Conservation (phyloP, 2,329 filamentous ascomycete genomes). For the Davidsoniella australis region DNA sequence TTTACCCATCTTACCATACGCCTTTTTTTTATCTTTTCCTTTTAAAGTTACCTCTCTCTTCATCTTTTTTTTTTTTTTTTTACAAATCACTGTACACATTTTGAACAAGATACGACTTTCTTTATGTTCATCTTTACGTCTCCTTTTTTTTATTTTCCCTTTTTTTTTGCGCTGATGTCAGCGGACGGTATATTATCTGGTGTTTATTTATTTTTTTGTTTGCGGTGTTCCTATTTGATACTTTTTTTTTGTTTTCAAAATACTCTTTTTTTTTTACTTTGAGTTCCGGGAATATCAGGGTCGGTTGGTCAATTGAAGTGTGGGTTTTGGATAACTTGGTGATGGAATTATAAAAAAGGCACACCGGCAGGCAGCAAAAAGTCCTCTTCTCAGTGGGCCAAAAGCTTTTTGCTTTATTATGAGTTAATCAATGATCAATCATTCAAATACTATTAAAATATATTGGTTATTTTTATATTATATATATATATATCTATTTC, state of each 20-base stretch:
- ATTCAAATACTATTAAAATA: too few species aligned
- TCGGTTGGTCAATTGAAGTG: not conserved
- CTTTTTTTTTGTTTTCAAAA: not conserved
- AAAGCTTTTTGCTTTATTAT: too few species aligned
- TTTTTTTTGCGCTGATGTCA: not conserved
- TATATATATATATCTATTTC: too few species aligned
- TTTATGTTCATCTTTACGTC: not conserved
- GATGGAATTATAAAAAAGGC: conserved; percentile 9
- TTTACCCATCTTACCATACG: too few species aligned
- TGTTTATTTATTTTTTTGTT: conserved; percentile 1
- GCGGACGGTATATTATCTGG: conserved; percentile 2
- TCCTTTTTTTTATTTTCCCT: not conserved
- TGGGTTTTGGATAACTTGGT: conserved; percentile 1
- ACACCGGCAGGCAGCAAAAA: too few species aligned
- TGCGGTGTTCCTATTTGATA: not conserved
- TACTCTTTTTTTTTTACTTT: not conserved
- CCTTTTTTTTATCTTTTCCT: not conserved
- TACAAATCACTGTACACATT: too few species aligned
- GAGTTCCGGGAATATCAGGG: not conserved
- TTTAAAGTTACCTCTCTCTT: not conserved
- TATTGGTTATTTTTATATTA: too few species aligned
- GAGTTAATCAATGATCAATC: too few species aligned
- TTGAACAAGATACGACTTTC: too few species aligned
- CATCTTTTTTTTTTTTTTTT: not conserved
- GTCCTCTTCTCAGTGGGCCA: too few species aligned